Base-by-base conservation (phyloP, 2,329 filamentous ascomycete genomes). In the Colletotrichum gloeosporioides region DNA sequence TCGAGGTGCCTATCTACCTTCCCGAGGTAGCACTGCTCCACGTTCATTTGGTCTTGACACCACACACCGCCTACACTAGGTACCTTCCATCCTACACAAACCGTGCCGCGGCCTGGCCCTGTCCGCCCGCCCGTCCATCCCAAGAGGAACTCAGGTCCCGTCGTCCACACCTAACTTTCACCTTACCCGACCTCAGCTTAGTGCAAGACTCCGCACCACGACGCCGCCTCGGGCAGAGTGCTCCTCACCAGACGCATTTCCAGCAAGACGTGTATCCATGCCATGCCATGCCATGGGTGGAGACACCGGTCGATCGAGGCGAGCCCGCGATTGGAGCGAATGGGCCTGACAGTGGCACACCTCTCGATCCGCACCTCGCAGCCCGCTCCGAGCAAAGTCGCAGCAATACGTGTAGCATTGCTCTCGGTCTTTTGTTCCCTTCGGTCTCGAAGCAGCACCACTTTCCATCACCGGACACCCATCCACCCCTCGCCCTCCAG, bases 281-380 rank as follows among this genome's bases (percentile, higher is more conserved):
- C 36, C 6, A 39, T 22, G 22, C 22, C 22, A 22, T 64, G 64
- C 34, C 64, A 34, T 34, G 29, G 59, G 71, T 73, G 73, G 73
- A 25, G 57, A 68, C 34, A 25, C 32, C 36, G 15, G 27, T 64
- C 65, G n/a, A 9, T 22, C 31, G 64, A 74, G 74, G 70, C 71
- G 65, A 74, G 59, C 74, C 73, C 65, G 74, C 64, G 74, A 76
- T 76, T 76, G 74, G 74, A 65, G 63, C 59, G 57, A 59, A 69
- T 61, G 39, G 36, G 25, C 62, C 68, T 7, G 29, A 22, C 55
- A 22, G 34, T 53, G 44, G 44, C n/a, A 53, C 62, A 55, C 61
- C 36, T 57, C 65, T 73, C 36, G 49, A 65, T 39, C 27, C 61
- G 62, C 36, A 68, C 31, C 63, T 49, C 44, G 44, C 44, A 49